Percentiles rank a stretch among this genome's conserved stretches.
These are phyloP conservation scores for Pythium plurisporium DNA, from an alignment of 352 stramenopile genomes.

Conservation along the genomic window DNA sequence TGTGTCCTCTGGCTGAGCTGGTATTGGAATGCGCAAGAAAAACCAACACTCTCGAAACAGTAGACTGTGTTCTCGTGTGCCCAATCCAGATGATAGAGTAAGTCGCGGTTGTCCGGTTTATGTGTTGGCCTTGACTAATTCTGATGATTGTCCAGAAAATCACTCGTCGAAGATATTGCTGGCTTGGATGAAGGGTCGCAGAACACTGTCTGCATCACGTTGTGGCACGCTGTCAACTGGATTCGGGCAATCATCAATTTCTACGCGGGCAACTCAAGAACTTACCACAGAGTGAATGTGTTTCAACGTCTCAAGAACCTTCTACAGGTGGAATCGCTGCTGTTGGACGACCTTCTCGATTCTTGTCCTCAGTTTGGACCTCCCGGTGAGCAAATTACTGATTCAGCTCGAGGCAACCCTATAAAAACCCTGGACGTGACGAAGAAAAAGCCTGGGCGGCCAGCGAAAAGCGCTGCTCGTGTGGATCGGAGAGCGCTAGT, in stretches of 20 bases:
- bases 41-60: conserved; percentile 24
- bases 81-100: conserved; percentile 62
- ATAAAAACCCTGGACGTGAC: not conserved
- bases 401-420: not conserved
- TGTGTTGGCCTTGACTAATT: no score
- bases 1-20: conserved; percentile 33
- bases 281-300: conserved; percentile 33
- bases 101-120: conserved; percentile 1
- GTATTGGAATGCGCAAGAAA: conserved; percentile 39
- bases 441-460: conserved; percentile 29
- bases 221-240: conserved; percentile 66
- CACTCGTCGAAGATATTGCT: conserved; percentile 38
- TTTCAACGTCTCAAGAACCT: conserved; percentile 42
- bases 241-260: conserved; percentile 57
- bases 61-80: conserved; percentile 51
- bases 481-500: conserved; percentile 22
- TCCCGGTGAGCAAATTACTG: conserved; percentile 13
- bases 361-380: conserved; percentile 27
- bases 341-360: conserved; percentile 32
- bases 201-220: conserved; percentile 34
- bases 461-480: conserved; percentile 6
- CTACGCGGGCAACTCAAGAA: conserved; percentile 31
- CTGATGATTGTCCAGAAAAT: no score
- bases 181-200: conserved; percentile 31
- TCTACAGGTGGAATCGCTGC: conserved; percentile 33